Conservation (phyloP, 1,284 basidiomycete genomes). For the Sporisorium sorghi region DNA sequence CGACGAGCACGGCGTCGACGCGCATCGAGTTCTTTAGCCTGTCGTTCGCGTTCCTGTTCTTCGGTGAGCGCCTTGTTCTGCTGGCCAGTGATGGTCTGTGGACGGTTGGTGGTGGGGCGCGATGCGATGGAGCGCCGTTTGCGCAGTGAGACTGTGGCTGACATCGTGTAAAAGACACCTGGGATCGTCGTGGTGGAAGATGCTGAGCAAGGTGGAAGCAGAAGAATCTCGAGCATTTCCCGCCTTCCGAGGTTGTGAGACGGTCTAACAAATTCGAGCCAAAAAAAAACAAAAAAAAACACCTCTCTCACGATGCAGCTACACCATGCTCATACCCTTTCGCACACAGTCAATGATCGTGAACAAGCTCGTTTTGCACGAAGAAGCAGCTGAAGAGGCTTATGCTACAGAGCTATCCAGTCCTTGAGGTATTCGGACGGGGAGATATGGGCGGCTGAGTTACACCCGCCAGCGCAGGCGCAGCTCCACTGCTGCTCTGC, state of each 20-base stretch:
- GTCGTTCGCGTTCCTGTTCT: slow-evolving; percentile 43
- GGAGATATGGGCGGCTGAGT: slow-evolving; percentile 8
- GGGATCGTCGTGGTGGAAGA: not conserved
- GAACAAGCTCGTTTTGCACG: not conserved
- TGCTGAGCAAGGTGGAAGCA: not conserved
- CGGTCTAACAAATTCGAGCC: slow-evolving; percentile 4
- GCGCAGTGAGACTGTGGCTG: slow-evolving; percentile 36
- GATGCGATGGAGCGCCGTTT: slow-evolving; percentile 41
- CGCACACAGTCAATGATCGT: not conserved
- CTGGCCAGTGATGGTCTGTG: slow-evolving; percentile 48
- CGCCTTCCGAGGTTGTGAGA: not conserved
- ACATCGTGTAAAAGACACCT: slow-evolving; percentile 13
- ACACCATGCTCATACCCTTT: not conserved
- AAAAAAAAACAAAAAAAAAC: not conserved
- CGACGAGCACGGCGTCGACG: slow-evolving; percentile 39
- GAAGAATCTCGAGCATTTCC: not conserved
- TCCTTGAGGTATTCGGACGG: slow-evolving; percentile 2
- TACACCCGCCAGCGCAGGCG: not conserved
- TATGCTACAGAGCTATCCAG: not conserved
- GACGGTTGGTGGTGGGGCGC: slow-evolving; percentile 39
- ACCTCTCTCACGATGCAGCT: not conserved
- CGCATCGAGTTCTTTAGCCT: slow-evolving; percentile 39
- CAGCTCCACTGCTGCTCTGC: not conserved
- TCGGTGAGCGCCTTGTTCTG: slow-evolving; percentile 41
- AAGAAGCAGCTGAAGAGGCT: not conserved